Evolutionary conservation across 1,139 yeast species (phyloP).

Genomic region (Yamadazyma diddensiae): DNA sequence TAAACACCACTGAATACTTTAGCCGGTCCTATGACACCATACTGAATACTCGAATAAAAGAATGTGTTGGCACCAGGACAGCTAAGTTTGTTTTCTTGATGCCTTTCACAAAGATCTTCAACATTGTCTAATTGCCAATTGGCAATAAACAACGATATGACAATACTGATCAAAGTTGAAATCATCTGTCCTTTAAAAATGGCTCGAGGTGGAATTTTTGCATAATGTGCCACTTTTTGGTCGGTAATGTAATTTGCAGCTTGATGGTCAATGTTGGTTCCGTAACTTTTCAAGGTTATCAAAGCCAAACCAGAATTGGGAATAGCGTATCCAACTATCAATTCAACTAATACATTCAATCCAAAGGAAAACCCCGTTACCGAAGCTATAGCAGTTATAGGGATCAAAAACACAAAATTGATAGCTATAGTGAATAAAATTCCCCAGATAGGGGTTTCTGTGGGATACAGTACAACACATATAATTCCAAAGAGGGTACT

Average conservation of each 20-base stretch:
- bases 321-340: slow-evolving; percentile 59
- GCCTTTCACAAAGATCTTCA: slow-evolving; percentile 42
- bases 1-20: slow-evolving; percentile 49
- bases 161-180: slow-evolving; percentile 34
- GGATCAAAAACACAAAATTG: slow-evolving; percentile 54
- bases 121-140: slow-evolving; percentile 47
- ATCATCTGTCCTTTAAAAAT: slow-evolving; percentile 58
- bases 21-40: slow-evolving; percentile 64
- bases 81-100: slow-evolving; percentile 39
- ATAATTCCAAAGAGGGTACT: slow-evolving; percentile 48
- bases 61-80: slow-evolving; percentile 51
- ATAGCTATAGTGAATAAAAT: slow-evolving; percentile 54
- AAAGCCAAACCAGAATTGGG: slow-evolving; percentile 64
- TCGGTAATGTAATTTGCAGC: slow-evolving; percentile 56
- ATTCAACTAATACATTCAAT: slow-evolving; percentile 56
- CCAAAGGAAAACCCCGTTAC: slow-evolving; percentile 54
- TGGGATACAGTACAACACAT: slow-evolving; percentile 42
- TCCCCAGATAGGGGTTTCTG: slow-evolving; percentile 55
- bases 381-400: slow-evolving; percentile 46
- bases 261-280: slow-evolving; percentile 58
- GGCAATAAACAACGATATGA: slow-evolving; percentile 49
- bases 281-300: slow-evolving; percentile 57
- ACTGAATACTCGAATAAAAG: slow-evolving; percentile 52
- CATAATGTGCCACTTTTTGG: slow-evolving; percentile 61
- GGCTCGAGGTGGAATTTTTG: slow-evolving; percentile 58